Conservation (phyloP, 2,329 filamentous ascomycete genomes). For the Paraphaeosphaeria sporulosa region DNA sequence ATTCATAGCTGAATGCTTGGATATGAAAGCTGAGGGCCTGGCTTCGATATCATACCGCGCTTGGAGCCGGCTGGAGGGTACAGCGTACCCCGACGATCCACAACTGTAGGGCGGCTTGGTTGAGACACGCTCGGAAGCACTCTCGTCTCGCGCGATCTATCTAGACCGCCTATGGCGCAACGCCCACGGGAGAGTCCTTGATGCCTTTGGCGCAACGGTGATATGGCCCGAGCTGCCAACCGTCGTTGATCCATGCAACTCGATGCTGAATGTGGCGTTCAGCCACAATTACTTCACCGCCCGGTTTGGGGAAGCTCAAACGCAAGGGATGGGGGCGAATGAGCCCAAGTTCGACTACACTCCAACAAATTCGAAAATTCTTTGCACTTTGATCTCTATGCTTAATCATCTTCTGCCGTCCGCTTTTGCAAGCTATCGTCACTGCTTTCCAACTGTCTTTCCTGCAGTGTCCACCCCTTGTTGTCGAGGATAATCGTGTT, state of each 20-base stretch:
- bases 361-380: neutral
- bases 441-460: neutral
- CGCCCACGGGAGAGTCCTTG: neutral
- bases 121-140: neutral
- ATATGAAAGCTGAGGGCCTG: neutral
- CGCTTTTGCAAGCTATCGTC: neutral
- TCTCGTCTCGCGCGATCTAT: neutral
- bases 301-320: constrained; percentile 3
- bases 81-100: neutral
- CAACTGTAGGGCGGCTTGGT: neutral
- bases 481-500: neutral
- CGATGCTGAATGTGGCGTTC: neutral
- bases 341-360: neutral
- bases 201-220: neutral
- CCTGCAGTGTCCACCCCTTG: neutral
- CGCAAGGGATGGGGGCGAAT: constrained; percentile 9
- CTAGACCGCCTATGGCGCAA: neutral
- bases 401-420: neutral
- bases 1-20: no score
- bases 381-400: neutral
- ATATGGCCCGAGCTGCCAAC: neutral
- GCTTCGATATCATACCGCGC: neutral
- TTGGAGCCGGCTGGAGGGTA: neutral
- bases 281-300: neutral
- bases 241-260: neutral